A percentile compares a stretch with the other conserved stretches of the same genome.
phyloP scores from a whole-genome alignment of 768 basidiomycete genomes.

The Naganishia antarctica region DNA sequence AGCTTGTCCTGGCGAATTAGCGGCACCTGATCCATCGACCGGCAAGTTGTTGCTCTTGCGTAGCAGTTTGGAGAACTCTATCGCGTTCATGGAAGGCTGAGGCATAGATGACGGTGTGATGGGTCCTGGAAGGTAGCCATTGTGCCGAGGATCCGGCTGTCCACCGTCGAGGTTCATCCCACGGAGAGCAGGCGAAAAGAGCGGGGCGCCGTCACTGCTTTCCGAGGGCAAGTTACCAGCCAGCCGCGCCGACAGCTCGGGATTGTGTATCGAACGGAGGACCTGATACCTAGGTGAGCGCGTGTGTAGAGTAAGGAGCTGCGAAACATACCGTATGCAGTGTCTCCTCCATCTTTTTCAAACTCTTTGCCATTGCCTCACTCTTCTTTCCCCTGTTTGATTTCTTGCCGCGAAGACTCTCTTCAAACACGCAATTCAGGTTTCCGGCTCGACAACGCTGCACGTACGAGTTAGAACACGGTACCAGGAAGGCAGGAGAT shows the following conservation, averaged over 20 bases:
- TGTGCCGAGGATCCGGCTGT: background rate
- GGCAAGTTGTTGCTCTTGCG: conserved; percentile 11
- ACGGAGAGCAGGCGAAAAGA: background rate
- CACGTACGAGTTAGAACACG: background rate
- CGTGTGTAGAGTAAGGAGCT: background rate
- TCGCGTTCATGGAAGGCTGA: conserved; percentile 11
- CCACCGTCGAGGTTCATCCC: background rate
- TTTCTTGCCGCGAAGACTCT: conserved; percentile 89
- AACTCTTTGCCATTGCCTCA: conserved; percentile 36
- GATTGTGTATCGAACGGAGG: conserved; percentile 79
- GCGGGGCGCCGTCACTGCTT: background rate
- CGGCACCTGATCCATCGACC: background rate
- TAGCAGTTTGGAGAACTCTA: conserved; percentile 9
- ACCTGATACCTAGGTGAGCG: conserved; percentile 44
- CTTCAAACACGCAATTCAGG: conserved; percentile 91
- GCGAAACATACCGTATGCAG: conserved; percentile 58
- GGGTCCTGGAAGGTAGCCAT: background rate
- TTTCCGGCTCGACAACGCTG: conserved; percentile 47
- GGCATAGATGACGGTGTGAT: conserved; percentile 2
- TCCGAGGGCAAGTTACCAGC: conserved; percentile 17
- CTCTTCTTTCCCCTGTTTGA: conserved; percentile 28
- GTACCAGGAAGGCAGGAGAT: background rate
- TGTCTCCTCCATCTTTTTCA: conserved; percentile 37
- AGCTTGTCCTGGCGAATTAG: conserved; percentile 10
- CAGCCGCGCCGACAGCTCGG: conserved; percentile 39